Base-by-base conservation (phyloP, 768 basidiomycete species). In the Sarcodon aspratus region DNA sequence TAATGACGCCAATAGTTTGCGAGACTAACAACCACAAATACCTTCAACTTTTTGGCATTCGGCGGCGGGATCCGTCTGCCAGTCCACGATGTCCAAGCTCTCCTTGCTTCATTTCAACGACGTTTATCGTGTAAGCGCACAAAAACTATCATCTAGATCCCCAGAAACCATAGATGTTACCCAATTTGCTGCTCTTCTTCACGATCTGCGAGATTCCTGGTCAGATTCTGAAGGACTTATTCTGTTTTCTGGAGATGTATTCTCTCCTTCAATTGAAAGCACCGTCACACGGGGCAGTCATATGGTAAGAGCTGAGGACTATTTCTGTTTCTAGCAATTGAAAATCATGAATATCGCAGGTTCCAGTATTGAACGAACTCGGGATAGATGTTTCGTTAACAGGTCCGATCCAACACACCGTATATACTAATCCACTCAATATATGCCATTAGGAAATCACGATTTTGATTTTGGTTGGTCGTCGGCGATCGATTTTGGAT, bases 201-300 rank as follows among this genome's bases (percentile, higher is more conserved):
- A 85, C 48, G 69, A 74, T 50, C 66, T 88, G 31, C 73, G 87
- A 46, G 64, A 69, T 46, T 61, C 63, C 36, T 90, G 86, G 86
- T 54, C 63, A 6, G 75, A 79, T 52, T 74, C 75, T 6, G 84
- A 90, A 57, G 91, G 91, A 0, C 67, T 96, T 7, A 70, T 83
- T 0, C 65, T 96, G 4, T 96, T 94, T 64, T 92, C 88, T 34
- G 92, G 92, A 7, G 92, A 95, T 62, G 69, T 90, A 9, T 94
- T 94, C 62, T 82, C 85, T 18, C 92, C 91, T 0, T 88, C 85
- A 1, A 73, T 88, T 1, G 92, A 94, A 65, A 87, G 83, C 54
- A 82, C 85, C 5, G 82, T 95, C 34, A 92, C 91, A 6, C 71
- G 91, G 61, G 91, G 91, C 44, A 87, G 83, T 57, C 90, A 92